Conservation (phyloP, 2,329 filamentous ascomycete species). For the Monilinia fructigena region DNA sequence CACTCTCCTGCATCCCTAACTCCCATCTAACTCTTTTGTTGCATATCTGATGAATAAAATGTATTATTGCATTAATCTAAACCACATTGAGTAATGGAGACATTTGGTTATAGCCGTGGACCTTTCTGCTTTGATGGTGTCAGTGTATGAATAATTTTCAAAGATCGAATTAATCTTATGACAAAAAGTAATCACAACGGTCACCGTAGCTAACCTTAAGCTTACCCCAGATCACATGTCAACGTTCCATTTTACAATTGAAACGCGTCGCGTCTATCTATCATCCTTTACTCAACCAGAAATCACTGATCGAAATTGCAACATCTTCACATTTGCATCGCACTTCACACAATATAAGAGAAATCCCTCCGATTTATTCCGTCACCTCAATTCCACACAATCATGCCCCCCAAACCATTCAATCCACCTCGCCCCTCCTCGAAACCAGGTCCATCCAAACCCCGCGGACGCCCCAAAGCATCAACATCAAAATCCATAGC, state of each 20-base stretch:
- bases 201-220: not conserved
- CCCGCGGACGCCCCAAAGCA: constrained; percentile 11
- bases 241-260: constrained; percentile 1
- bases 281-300: not conserved
- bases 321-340: not conserved
- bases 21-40: not conserved
- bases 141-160: not conserved
- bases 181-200: not conserved
- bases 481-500: constrained; percentile 23
- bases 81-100: not conserved
- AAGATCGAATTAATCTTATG: too few relatives aligned
- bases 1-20: not conserved
- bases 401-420: constrained; percentile 40
- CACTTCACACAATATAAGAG: not conserved
- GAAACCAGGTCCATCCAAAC: constrained; percentile 23
- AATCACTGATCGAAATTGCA: not conserved
- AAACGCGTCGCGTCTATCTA: constrained; percentile 14
- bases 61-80: not conserved
- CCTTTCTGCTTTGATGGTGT: not conserved
- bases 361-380: not conserved
- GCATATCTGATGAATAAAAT: constrained; percentile 4
- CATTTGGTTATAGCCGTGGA: not conserved
- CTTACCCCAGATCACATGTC: constrained; percentile 11
- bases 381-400: not conserved
- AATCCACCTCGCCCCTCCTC: constrained; percentile 35